Percentiles rank a stretch among this genome's conserved stretches.
These are phyloP conservation scores for Cucurbita argyrosperma DNA, from an alignment of 306 rosid genomes.

Conservation along the genomic window DNA sequence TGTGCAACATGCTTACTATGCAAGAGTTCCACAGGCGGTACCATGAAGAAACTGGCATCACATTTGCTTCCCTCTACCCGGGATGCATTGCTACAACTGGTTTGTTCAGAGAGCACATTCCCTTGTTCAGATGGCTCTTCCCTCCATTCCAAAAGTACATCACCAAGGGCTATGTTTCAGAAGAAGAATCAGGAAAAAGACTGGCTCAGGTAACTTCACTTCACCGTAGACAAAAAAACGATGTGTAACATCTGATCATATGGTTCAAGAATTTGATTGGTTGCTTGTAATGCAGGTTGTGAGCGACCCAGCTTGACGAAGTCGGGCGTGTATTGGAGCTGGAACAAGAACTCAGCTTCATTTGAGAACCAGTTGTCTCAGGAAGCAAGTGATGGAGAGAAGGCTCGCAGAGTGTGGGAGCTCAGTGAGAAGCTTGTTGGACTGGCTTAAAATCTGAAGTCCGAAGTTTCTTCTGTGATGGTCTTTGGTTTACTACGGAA, in stretches of 20 bases:
- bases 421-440: slow-evolving; percentile 92
- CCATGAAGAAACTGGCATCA: slow-evolving; percentile 86
- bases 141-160: slow-evolving; percentile 97
- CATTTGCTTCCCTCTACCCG: slow-evolving; percentile 88
- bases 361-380: slow-evolving; percentile 82
- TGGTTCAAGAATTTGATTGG: slow-evolving; percentile 7
- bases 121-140: slow-evolving; percentile 76
- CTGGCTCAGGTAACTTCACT: slow-evolving; percentile 69
- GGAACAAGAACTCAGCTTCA: slow-evolving; percentile 87
- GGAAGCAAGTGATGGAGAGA: slow-evolving; percentile 75
- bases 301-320: slow-evolving; percentile 89
- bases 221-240: background rate
- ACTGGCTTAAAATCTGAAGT: slow-evolving; percentile 31
- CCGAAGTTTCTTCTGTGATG: too few relatives aligned
- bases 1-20: slow-evolving; percentile 96
- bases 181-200: slow-evolving; percentile 93
- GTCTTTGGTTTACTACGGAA: too few relatives aligned
- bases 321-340: slow-evolving; percentile 99
- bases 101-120: slow-evolving; percentile 91
- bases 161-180: slow-evolving; percentile 92
- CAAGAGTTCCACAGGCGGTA: slow-evolving; percentile 74
- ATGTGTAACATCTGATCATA: background rate
- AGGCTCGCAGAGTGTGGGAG: slow-evolving; percentile 93
- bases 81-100: slow-evolving; percentile 99
- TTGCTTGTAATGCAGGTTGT: slow-evolving; percentile 51